These are phyloP conservation scores for Toxicodendron radicans DNA, from an alignment of 345 rosid genomes.

Conservation along the genomic window DNA sequence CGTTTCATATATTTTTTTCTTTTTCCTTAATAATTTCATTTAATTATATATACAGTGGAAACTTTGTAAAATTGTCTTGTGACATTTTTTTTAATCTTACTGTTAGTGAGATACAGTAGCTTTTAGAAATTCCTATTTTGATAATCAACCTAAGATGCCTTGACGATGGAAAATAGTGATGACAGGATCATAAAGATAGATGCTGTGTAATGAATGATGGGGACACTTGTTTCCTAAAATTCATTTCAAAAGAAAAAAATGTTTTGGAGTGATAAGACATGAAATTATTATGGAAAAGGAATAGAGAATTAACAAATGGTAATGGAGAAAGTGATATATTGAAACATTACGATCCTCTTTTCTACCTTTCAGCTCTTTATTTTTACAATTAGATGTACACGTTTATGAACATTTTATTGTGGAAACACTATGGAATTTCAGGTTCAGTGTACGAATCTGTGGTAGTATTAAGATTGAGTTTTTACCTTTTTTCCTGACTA, in stretches of 20 bases:
- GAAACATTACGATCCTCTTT: too few species aligned
- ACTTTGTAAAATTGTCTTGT: constrained; percentile 17
- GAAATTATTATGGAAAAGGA: not conserved
- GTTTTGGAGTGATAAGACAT: too few species aligned
- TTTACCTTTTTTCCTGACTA: not conserved
- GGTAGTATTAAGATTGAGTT: too few species aligned
- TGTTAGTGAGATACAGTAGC: not conserved
- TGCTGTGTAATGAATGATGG: constrained; percentile 7
- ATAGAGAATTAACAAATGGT: not conserved
- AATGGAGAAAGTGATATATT: not conserved
- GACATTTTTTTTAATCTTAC: not conserved
- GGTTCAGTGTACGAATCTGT: too few species aligned
- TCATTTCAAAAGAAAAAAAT: not conserved
- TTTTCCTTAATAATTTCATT: not conserved
- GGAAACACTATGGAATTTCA: too few species aligned
- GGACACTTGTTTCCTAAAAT: not conserved
- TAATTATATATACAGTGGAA: constrained; percentile 7
- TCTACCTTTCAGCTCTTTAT: too few species aligned
- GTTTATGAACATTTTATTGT: too few species aligned
- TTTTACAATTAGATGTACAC: too few species aligned
- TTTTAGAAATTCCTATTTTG: constrained; percentile 1
- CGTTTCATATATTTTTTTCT: not conserved
- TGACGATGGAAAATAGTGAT: too few species aligned
- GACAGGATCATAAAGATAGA: not conserved
- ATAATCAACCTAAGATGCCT: not conserved